Conservation (phyloP, 2,329 filamentous ascomycete species). For the Hypoxylon sp. region DNA sequence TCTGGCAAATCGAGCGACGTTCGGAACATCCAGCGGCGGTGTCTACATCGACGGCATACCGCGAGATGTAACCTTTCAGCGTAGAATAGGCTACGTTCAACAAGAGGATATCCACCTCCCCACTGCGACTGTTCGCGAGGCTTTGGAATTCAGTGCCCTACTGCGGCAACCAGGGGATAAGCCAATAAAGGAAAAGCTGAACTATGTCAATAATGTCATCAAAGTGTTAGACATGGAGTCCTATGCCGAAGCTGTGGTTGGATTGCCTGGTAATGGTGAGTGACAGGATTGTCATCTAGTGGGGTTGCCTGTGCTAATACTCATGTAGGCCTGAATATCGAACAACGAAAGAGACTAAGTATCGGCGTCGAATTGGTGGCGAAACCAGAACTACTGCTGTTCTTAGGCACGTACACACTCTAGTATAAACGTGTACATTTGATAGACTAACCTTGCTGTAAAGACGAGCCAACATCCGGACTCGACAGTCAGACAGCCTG, state of each 20-base stretch:
- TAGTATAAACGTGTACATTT: too few species aligned
- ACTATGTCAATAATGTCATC: slow-evolving; percentile 90
- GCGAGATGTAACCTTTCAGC: background rate
- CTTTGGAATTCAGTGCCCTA: slow-evolving; percentile 81
- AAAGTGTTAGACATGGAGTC: slow-evolving; percentile 87
- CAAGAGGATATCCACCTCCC: slow-evolving; percentile 90
- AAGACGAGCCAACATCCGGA: background rate
- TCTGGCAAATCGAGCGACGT: background rate
- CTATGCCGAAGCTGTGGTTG: slow-evolving; percentile 88
- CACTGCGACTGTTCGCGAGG: slow-evolving; percentile 88
- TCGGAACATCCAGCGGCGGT: background rate
- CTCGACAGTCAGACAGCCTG: slow-evolving; percentile 73
- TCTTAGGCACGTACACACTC: slow-evolving; percentile 58
- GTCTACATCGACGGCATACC: background rate
- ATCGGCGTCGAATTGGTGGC: slow-evolving; percentile 93
- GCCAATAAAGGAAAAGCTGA: slow-evolving; percentile 74
- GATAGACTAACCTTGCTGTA: too few species aligned
- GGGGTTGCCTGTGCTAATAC: too few species aligned
- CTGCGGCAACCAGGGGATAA: background rate
- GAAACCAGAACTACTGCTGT: slow-evolving; percentile 86
- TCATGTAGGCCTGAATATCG: slow-evolving; percentile 72
- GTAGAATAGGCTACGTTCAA: slow-evolving; percentile 83
- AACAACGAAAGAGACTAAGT: slow-evolving; percentile 80
- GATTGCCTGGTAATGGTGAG: slow-evolving; percentile 71
- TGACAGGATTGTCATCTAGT: background rate